Evolutionary conservation across 169 alveolate genomes (phyloP).

Genomic region (Babesia bigemina): DNA sequence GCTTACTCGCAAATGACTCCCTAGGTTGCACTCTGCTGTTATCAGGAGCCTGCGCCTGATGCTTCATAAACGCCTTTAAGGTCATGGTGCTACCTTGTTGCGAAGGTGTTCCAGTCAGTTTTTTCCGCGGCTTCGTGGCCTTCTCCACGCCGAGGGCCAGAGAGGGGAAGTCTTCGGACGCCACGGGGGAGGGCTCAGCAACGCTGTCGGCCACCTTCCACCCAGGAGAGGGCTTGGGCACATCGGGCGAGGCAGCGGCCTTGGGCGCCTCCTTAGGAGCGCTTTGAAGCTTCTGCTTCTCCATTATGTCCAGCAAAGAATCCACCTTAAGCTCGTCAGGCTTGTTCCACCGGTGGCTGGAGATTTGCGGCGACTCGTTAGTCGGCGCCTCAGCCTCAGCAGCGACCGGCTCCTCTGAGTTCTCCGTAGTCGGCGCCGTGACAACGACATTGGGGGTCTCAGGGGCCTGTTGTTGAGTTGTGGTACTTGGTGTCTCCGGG

Average conservation of each 20-base stretch:
- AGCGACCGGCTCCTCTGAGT: background rate
- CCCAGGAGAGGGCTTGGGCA: constrained; percentile 42
- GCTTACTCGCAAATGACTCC: constrained; percentile 61
- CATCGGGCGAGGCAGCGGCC: constrained; percentile 4
- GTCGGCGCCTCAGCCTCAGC: background rate
- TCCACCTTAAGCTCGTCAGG: constrained; percentile 57
- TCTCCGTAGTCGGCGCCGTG: background rate
- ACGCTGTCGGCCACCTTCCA: constrained; percentile 38
- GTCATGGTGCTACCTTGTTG: constrained; percentile 58
- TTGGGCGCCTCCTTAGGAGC: background rate
- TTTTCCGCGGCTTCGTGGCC: constrained; percentile 11
- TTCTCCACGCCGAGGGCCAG: constrained; percentile 46
- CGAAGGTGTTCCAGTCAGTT: background rate
- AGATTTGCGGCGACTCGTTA: constrained; percentile 7
- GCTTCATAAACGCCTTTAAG: constrained; percentile 53
- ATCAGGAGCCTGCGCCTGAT: constrained; percentile 28
- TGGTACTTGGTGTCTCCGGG: constrained; percentile 1
- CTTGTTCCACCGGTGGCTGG: constrained; percentile 54
- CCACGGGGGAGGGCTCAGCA: constrained; percentile 14
- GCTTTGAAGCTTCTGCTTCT: constrained; percentile 62
- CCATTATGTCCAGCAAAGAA: constrained; percentile 64
- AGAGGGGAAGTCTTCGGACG: constrained; percentile 65
- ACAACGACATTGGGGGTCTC: background rate
- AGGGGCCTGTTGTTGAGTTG: background rate
- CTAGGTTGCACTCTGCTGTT: constrained; percentile 20